These are phyloP conservation scores for Penicillium chermesinum DNA, from an alignment of 495 filamentous ascomycete species.

Conservation along the genomic window DNA sequence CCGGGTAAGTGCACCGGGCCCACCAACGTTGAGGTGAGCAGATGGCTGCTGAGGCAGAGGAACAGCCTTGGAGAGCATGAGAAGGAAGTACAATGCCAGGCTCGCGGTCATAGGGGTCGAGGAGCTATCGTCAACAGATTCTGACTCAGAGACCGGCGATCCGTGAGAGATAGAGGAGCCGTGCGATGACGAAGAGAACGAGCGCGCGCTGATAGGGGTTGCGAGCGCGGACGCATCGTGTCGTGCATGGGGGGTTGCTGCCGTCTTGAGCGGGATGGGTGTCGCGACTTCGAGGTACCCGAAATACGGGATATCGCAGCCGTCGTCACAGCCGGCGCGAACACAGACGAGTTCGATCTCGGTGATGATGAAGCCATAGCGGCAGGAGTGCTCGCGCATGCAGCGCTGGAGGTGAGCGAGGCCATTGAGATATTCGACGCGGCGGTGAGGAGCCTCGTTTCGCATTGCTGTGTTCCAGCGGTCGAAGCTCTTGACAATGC, in stretches of 20 bases:
- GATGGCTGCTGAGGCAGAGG: constrained; percentile 59
- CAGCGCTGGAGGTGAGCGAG: constrained; percentile 77
- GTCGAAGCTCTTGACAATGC: constrained; percentile 82
- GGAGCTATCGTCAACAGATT: constrained; percentile 16
- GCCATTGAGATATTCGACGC: constrained; percentile 79
- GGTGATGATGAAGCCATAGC: constrained; percentile 91
- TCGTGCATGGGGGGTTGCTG: constrained; percentile 13
- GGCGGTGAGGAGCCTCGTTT: constrained; percentile 68
- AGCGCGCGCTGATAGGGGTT: constrained; percentile 23
- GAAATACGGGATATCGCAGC: constrained; percentile 69
- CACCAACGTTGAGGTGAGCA: constrained; percentile 75
- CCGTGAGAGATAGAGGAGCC: constrained; percentile 18
- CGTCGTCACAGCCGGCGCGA: constrained; percentile 64
- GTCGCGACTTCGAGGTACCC: constrained; percentile 74
- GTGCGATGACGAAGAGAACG: constrained; percentile 21
- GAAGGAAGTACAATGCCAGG: constrained; percentile 69
- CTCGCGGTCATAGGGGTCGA: constrained; percentile 60
- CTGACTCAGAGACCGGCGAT: constrained; percentile 9
- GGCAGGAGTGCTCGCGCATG: constrained; percentile 88
- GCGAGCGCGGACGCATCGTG: constrained; percentile 13
- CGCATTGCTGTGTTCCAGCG: constrained; percentile 94
- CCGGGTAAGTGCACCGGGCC: constrained; percentile 69
- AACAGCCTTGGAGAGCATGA: constrained; percentile 77
- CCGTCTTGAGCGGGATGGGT: constrained; percentile 49
- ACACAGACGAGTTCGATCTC: constrained; percentile 92